Evolutionary conservation across 768 basidiomycete genomes (phyloP).

Genomic region (Candolleomyces aberdarensis): DNA sequence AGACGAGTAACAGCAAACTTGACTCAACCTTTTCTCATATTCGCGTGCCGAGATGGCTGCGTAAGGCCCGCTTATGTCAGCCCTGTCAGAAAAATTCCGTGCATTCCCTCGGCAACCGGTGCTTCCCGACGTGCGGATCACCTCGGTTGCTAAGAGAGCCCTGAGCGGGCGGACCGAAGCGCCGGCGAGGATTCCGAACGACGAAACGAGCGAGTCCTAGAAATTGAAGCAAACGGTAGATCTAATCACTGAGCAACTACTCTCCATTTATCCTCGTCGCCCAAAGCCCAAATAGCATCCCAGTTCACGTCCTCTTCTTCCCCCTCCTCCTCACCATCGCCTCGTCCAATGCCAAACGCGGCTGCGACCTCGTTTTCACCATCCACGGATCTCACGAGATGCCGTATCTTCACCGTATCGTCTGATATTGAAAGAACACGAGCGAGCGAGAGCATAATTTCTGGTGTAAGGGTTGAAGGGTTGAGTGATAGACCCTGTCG

Average conservation of each 20-base stretch:
- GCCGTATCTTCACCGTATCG: slow-evolving; percentile 15
- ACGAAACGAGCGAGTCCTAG: too few species aligned
- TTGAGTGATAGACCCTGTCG: slow-evolving; percentile 57
- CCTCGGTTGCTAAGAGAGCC: neutral
- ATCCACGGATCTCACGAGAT: slow-evolving; percentile 12
- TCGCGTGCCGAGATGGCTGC: neutral
- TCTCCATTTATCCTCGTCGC: neutral
- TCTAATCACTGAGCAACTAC: neutral
- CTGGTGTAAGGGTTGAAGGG: slow-evolving; percentile 57
- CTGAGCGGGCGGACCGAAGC: neutral
- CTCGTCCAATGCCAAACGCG: slow-evolving; percentile 20
- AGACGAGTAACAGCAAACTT: neutral
- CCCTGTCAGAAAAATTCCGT: too few species aligned
- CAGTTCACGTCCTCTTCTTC: slow-evolving; percentile 20
- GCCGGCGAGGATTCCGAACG: neutral
- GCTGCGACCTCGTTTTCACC: slow-evolving; percentile 4
- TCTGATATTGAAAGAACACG: slow-evolving; percentile 26
- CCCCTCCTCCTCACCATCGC: slow-evolving; percentile 15
- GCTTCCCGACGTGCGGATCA: neutral
- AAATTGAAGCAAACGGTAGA: too few species aligned
- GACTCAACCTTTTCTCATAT: neutral
- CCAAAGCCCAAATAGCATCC: slow-evolving; percentile 15
- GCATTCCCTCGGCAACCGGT: neutral
- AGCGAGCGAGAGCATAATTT: slow-evolving; percentile 48
- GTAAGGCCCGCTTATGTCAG: neutral